phyloP scores from a whole-genome alignment of 495 filamentous ascomycete species.

The Penicillium psychrofluorescens region DNA sequence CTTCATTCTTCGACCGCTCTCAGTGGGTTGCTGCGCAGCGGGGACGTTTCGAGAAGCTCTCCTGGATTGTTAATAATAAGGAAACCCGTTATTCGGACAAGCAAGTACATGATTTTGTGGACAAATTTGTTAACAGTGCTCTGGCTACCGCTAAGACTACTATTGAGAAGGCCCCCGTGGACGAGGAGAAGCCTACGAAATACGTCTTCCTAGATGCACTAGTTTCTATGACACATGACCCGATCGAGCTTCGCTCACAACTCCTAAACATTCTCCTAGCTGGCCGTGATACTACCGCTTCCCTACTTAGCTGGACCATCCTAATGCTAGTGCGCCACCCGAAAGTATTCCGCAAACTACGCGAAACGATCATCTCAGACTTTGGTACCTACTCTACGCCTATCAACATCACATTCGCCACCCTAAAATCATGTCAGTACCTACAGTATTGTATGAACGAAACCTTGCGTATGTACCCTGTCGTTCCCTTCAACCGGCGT shows the following conservation, averaged over 20 bases:
- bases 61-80: conserved; percentile 42
- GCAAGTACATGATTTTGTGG: conserved; percentile 45
- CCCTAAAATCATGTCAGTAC: conserved; percentile 40
- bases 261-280: conserved; percentile 46
- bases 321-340: conserved; percentile 57
- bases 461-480: conserved; percentile 48
- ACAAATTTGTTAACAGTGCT: conserved; percentile 33
- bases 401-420: conserved; percentile 28
- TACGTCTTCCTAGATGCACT: conserved; percentile 39
- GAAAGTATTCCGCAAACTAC: conserved; percentile 40
- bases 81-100: conserved; percentile 34
- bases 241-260: conserved; percentile 49
- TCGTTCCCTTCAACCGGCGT: conserved; percentile 50
- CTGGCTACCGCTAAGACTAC: conserved; percentile 4
- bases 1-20: conserved; percentile 33
- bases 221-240: conserved; percentile 26
- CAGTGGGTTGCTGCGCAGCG: conserved; percentile 29
- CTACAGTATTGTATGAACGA: conserved; percentile 48
- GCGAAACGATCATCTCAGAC: conserved; percentile 40
- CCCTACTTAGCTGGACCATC: conserved; percentile 50
- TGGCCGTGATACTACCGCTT: conserved; percentile 56
- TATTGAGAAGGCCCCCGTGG: conserved; percentile 2
- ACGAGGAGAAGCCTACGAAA: conserved; percentile 15
- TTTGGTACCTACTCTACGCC: conserved; percentile 30
- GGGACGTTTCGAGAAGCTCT: conserved; percentile 44